Evolutionary conservation across 2,329 filamentous ascomycete species (phyloP), one percentile per base, ranked within the genome.

Genomic region (Cucurbitaria berberidis): DNA sequence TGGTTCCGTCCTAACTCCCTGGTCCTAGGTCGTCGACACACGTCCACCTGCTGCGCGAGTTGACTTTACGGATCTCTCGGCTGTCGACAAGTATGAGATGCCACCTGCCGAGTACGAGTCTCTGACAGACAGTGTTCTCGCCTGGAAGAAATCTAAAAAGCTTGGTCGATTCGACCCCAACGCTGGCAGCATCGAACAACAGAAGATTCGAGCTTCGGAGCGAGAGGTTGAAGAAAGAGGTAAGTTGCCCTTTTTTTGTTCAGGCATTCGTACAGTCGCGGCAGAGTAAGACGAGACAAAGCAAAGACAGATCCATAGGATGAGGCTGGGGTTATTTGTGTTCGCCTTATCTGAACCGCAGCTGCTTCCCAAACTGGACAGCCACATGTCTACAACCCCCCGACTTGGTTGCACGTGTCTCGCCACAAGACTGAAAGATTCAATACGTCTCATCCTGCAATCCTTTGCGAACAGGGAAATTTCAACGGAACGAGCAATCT

Each of bases 141-240:
- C 93, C 5, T 98, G 92, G 92, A 99, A 99, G 78, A 93, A 90
- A 78, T 81, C 86, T n/a, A 88, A 96, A 75, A 93, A 96, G 74
- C 85, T 98, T n/a, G 95, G 95, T 45, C 90, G 95, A 30, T 99
- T 99, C 77, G 91, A 98, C 72, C 95, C 95, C 11, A 82, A 88
- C 64, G 91, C 92, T 7, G 86, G 89, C 16, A 85, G 82, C 55
- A 84, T 89, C 19, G 88, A 92, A 72, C 82, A 90, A 70, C 84
- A 90, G 59, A 90, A 90, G 73, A 79, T 89, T 51, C 82, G 84
- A 15, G 87, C 87, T 34, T 82, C 88, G 36, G 82, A 87, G 61
- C 84, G 84, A 50, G 91, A 96, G 69, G 81, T 96, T 60, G 79
- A 83, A 59, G 82, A 84, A 49, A 85, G 88, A 73, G 87, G 88